Conservation (phyloP, 768 basidiomycete species). For the Strobilomyces confusus region DNA sequence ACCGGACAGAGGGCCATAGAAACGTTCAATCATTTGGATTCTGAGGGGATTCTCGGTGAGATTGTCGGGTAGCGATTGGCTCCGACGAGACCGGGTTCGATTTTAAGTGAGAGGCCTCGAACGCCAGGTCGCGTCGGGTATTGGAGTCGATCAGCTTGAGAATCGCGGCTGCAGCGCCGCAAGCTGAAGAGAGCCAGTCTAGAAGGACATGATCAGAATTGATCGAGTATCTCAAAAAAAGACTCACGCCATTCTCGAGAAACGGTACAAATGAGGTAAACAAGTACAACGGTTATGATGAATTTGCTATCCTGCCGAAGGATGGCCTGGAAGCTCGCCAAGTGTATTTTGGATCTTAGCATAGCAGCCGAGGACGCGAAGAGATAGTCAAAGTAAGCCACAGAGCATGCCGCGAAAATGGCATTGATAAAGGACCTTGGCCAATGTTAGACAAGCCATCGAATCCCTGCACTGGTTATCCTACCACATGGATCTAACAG, state of each 20-base stretch:
- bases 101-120: no score
- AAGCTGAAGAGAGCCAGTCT: conserved; percentile 69
- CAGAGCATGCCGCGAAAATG: no score
- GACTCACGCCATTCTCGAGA: conserved; percentile 59
- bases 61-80: not conserved
- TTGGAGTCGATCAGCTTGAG: no score
- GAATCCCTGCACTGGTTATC: no score
- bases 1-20: conserved; percentile 78
- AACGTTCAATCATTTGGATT: conserved; percentile 61
- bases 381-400: conserved; percentile 65
- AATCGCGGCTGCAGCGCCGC: no score
- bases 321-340: conserved; percentile 71
- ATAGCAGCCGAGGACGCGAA: conserved; percentile 67
- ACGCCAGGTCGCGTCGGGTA: no score
- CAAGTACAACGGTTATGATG: not conserved
- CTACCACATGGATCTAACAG: no score
- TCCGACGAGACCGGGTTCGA: no score
- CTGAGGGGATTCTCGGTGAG: not conserved
- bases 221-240: not conserved
- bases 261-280: not conserved
- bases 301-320: conserved; percentile 78
- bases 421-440: no score
- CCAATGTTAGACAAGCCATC: no score
- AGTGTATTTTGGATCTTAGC: conserved; percentile 68
- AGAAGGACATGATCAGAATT: not conserved